phyloP scores from a whole-genome alignment of 2,329 filamentous ascomycete species.

The Ophiostoma novo-ulmi region DNA sequence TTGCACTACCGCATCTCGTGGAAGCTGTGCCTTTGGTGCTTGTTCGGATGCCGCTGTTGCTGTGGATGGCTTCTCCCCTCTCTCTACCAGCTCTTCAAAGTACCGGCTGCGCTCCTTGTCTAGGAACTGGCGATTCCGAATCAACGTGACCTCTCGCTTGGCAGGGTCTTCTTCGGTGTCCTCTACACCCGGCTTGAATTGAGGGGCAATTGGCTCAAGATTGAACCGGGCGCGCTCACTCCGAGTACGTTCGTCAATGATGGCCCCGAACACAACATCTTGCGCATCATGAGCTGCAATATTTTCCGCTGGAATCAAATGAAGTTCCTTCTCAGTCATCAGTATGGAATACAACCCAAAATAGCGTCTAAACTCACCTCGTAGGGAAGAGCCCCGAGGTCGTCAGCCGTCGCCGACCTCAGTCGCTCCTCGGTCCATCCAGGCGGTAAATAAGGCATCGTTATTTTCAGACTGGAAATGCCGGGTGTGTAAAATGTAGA shows the following conservation, averaged over 20 bases:
- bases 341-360: neutral
- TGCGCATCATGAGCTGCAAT: neutral
- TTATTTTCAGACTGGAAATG: neutral
- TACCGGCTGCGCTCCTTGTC: neutral
- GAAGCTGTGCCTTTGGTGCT: neutral
- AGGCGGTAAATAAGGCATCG: neutral
- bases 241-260: neutral
- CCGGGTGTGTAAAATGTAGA: too few relatives aligned
- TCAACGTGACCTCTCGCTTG: neutral
- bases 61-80: neutral
- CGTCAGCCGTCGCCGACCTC: neutral
- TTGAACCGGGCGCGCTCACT: neutral
- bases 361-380: neutral
- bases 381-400: neutral
- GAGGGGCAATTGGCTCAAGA: neutral
- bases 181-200: neutral
- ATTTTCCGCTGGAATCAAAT: neutral
- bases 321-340: neutral
- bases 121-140: neutral
- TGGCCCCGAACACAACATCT: neutral
- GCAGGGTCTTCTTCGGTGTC: neutral
- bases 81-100: neutral
- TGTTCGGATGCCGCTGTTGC: neutral
- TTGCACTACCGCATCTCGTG: neutral
- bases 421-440: slow-evolving; percentile 1